Evolutionary conservation across 176 grass and related monocot species (phyloP).

Genomic region (Triticum dicoccoides): DNA sequence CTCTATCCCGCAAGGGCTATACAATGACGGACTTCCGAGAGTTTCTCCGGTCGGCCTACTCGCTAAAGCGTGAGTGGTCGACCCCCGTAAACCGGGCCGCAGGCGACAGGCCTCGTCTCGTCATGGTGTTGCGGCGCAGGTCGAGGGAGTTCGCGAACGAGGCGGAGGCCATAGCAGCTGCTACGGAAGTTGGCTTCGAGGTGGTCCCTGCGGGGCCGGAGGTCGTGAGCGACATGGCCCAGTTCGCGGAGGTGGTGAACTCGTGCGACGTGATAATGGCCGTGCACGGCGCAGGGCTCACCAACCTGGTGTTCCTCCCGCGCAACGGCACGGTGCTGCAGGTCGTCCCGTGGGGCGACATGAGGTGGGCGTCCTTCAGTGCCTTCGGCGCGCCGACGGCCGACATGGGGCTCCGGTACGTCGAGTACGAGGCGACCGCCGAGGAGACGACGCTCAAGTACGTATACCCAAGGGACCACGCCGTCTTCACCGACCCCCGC

Average conservation of each 20-base stretch:
- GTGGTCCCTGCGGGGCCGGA: slow-evolving; percentile 46
- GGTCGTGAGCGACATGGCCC: slow-evolving; percentile 27
- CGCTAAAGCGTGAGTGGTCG: slow-evolving; percentile 30
- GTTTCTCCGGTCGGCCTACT: slow-evolving; percentile 47
- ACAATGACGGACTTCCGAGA: slow-evolving; percentile 53
- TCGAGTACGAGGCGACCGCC: slow-evolving; percentile 60
- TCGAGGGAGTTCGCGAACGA: slow-evolving; percentile 55
- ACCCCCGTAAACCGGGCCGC: not conserved
- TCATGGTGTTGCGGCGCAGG: slow-evolving; percentile 48
- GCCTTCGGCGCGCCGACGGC: slow-evolving; percentile 49
- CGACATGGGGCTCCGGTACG: slow-evolving; percentile 64
- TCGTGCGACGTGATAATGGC: not conserved
- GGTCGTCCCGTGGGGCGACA: slow-evolving; percentile 59
- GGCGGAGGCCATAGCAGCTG: slow-evolving; percentile 8
- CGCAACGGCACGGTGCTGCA: slow-evolving; percentile 54
- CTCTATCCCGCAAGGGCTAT: slow-evolving; percentile 32
- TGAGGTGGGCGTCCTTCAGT: slow-evolving; percentile 39
- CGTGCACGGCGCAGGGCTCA: slow-evolving; percentile 8
- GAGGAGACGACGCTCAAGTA: slow-evolving; percentile 71
- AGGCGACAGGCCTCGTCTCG: slow-evolving; percentile 37
- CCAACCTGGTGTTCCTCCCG: slow-evolving; percentile 10
- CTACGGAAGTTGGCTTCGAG: slow-evolving; percentile 41
- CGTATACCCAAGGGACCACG: slow-evolving; percentile 46
- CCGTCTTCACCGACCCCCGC: slow-evolving; percentile 49
- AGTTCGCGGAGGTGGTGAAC: slow-evolving; percentile 33